Percentiles rank a stretch among this genome's conserved stretches.
Conservation (phyloP, 2,329 filamentous ascomycete genomes). For the Colletotrichum zoysiae region DNA sequence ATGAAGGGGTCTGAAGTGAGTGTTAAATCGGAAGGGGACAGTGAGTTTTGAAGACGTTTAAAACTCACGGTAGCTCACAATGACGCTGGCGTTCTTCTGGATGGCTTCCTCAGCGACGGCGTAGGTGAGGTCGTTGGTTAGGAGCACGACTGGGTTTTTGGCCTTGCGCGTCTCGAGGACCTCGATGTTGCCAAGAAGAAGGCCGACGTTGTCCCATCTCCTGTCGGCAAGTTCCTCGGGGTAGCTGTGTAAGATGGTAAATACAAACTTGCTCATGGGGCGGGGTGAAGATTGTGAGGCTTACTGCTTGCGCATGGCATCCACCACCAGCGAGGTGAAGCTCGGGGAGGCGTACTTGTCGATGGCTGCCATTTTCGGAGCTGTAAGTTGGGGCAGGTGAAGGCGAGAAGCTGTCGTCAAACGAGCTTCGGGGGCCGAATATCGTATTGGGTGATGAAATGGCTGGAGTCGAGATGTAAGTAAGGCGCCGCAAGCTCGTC, state of each 20-base stretch:
- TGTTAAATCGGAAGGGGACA: constrained; percentile 21
- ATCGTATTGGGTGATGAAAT: neutral
- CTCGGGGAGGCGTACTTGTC: constrained; percentile 43
- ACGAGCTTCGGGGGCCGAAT: neutral
- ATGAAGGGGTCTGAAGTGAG: constrained; percentile 85
- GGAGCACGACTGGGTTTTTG: constrained; percentile 58
- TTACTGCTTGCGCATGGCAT: constrained; percentile 83
- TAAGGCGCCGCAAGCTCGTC: constrained; percentile 25
- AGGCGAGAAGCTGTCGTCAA: neutral
- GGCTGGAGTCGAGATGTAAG: constrained; percentile 15
- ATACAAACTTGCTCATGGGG: neutral
- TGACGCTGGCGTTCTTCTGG: constrained; percentile 77
- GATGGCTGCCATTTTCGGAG: constrained; percentile 24
- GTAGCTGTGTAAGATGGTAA: constrained; percentile 69
- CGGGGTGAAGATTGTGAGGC: constrained; percentile 49
- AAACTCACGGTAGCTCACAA: constrained; percentile 85
- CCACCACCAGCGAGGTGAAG: constrained; percentile 74
- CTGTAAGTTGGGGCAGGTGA: neutral
- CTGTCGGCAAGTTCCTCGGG: constrained; percentile 90
- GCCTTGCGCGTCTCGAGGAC: constrained; percentile 46
- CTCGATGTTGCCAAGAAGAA: constrained; percentile 69
- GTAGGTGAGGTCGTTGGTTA: constrained; percentile 90
- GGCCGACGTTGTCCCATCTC: constrained; percentile 96
- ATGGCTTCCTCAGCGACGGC: constrained; percentile 94
- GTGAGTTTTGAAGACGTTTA: neutral